Percentiles rank a stretch among this genome's conserved stretches.
phyloP scores from a whole-genome alignment of 2,329 filamentous ascomycete species.

The Dothideomycetes sp. region DNA sequence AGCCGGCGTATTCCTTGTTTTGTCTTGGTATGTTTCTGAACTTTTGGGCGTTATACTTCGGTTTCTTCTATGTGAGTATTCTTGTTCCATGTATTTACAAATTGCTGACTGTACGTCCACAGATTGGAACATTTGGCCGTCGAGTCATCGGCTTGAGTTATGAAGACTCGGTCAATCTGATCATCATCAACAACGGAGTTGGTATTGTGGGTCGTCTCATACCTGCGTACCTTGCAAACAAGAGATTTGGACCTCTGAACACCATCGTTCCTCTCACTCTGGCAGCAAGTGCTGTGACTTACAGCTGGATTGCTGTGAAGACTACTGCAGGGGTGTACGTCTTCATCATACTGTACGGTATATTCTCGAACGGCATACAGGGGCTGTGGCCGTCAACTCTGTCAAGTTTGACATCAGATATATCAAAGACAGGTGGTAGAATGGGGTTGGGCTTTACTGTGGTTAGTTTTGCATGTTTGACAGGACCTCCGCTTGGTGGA shows the following conservation, averaged over 20 bases:
- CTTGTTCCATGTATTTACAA: background rate
- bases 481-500: slow-evolving; percentile 30
- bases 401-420: slow-evolving; percentile 33
- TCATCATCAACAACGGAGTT: slow-evolving; percentile 47
- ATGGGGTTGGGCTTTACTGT: slow-evolving; percentile 39
- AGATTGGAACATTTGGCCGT: slow-evolving; percentile 22
- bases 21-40: slow-evolving; percentile 13
- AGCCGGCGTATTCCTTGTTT: slow-evolving; percentile 24
- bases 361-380: slow-evolving; percentile 33
- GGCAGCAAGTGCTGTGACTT: slow-evolving; percentile 37
- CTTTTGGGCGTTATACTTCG: slow-evolving; percentile 26
- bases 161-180: slow-evolving; percentile 40
- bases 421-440: slow-evolving; percentile 34
- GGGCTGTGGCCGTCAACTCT: slow-evolving; percentile 33
- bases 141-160: slow-evolving; percentile 33
- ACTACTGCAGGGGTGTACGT: slow-evolving; percentile 26
- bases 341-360: slow-evolving; percentile 35
- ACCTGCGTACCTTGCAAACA: slow-evolving; percentile 43
- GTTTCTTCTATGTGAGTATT: slow-evolving; percentile 37
- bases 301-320: slow-evolving; percentile 45
- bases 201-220: slow-evolving; percentile 45
- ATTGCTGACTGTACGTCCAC: too few relatives aligned
- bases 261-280: slow-evolving; percentile 41
- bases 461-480: slow-evolving; percentile 32
- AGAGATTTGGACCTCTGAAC: slow-evolving; percentile 43